Evolutionary conservation across 345 rosid species (phyloP), one percentile per base, ranked within the genome.

Genomic region (Gossypium turneri): DNA sequence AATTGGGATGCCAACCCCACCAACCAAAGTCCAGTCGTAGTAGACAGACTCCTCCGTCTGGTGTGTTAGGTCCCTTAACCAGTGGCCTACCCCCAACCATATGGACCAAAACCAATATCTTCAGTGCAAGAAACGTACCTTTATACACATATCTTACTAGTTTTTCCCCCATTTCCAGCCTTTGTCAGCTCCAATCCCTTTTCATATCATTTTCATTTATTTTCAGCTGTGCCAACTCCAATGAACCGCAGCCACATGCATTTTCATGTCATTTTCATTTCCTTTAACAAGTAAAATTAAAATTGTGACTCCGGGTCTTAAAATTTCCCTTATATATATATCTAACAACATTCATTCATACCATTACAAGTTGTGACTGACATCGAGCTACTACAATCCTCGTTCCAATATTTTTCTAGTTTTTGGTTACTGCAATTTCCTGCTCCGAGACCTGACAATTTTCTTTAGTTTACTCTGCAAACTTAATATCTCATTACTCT

Each of bases 1-100:
- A 72, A 73, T 80, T 82, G 75, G 88, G 86, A 76, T 76, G 84
- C 90, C 90, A 87, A 87, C 59, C 88, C 82, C 65, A 85, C 83
- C 88, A 85, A 87, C 70, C 86, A 52, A 20, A 34, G 15, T 74
- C 44, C 58, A 15, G 51, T 7, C 34, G 10, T 44, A 67, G 59
- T 50, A 6, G 44, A 44, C 61, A 41, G 12, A 11, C n/a, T 55
- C 22, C 15, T 47, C 7, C 29, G 24, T 55, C 55, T 68, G 59
- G 59, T 75, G 9, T 44, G 56, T 61, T 79, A 76, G 82, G 85
- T 81, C 81, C 80, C 71, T 58, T 70, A 74, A 78, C 68, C 78
- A 80, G 90, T 87, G 81, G 82, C 86, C 90, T 76, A 87, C 78
- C 75, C 74, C 85, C 56, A 81, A 87, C 86, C 78, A 80, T 58